Percentiles rank a stretch among this genome's conserved stretches.
phyloP scores from a whole-genome alignment of 768 basidiomycete genomes.

The Hemileccinum impolitum region DNA sequence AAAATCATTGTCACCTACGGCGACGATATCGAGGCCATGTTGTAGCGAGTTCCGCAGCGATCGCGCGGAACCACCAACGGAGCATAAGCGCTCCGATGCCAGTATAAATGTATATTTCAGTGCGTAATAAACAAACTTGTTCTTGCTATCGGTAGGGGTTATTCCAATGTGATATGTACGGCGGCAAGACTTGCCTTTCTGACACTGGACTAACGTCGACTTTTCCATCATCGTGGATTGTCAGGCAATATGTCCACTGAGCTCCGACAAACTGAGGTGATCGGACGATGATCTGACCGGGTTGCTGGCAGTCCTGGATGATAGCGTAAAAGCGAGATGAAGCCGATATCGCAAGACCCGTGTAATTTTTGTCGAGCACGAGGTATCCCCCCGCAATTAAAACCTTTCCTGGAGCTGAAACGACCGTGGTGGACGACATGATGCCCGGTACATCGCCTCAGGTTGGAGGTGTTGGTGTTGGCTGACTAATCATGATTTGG shows the following conservation, averaged over 20 bases:
- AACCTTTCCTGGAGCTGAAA: constrained; percentile 95
- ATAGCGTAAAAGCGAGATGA: constrained; percentile 92
- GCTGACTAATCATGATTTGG: constrained; percentile 26
- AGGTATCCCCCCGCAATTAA: constrained; percentile 95
- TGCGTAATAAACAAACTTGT: constrained; percentile 92
- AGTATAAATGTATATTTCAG: constrained; percentile 74
- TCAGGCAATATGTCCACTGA: constrained; percentile 68
- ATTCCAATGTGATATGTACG: neutral
- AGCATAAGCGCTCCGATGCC: constrained; percentile 45
- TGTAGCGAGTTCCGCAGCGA: constrained; percentile 41
- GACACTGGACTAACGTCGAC: constrained; percentile 23
- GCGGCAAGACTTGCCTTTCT: constrained; percentile 17
- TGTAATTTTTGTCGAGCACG: constrained; percentile 83
- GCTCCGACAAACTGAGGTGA: constrained; percentile 91
- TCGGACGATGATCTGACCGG: constrained; percentile 58
- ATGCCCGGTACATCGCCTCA: constrained; percentile 1
- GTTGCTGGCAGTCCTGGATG: constrained; percentile 38
- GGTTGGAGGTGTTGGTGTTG: neutral
- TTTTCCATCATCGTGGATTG: constrained; percentile 31
- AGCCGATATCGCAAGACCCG: constrained; percentile 87
- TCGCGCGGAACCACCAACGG: constrained; percentile 39
- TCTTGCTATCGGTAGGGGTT: constrained; percentile 44
- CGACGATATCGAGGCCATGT: constrained; percentile 67
- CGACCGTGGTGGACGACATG: constrained; percentile 57
- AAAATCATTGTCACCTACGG: constrained; percentile 95